Percentiles rank a stretch among this genome's conserved stretches.
These are phyloP conservation scores for Phytopythium delawarense DNA, from an alignment of 352 stramenopile species.

Conservation along the genomic window DNA sequence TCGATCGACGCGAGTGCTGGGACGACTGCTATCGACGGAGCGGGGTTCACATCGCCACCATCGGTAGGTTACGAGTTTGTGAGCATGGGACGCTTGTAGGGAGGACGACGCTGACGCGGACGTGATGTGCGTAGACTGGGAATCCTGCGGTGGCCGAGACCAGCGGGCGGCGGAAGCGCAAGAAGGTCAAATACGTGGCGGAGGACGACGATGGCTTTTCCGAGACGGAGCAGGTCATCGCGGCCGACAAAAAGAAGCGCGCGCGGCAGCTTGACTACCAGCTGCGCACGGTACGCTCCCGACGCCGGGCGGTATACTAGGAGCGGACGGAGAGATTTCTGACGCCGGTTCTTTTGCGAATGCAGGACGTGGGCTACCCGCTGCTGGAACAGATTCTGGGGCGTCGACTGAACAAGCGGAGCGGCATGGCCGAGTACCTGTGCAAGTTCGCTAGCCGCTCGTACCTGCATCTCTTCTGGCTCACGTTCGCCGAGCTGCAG, in stretches of 20 bases:
- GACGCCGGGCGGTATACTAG: not conserved
- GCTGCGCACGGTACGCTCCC: conserved; percentile 31
- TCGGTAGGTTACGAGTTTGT: not conserved
- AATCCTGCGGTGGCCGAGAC: conserved; percentile 1
- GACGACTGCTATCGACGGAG: not conserved
- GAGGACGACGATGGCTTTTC: conserved; percentile 53
- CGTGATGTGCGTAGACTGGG: not conserved
- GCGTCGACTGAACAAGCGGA: conserved; percentile 73
- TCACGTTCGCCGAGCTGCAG: conserved; percentile 84
- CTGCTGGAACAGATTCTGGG: conserved; percentile 82
- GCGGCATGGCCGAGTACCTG: conserved; percentile 72
- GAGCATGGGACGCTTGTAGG: not conserved
- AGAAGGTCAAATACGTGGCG: conserved; percentile 75
- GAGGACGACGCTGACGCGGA: not conserved
- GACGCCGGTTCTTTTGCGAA: conserved; percentile 6
- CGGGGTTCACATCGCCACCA: not conserved
- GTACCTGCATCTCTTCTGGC: conserved; percentile 87
- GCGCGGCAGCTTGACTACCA: conserved; percentile 82
- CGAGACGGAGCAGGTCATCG: conserved; percentile 52
- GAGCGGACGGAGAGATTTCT: not conserved
- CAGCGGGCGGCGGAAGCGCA: conserved; percentile 36
- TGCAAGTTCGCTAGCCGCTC: conserved; percentile 87
- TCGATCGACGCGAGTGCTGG: not conserved
- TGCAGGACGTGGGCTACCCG: conserved; percentile 58
- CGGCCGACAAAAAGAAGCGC: conserved; percentile 59